phyloP scores from a whole-genome alignment of 129 eudicot genomes.

The Erigeron canadensis region DNA sequence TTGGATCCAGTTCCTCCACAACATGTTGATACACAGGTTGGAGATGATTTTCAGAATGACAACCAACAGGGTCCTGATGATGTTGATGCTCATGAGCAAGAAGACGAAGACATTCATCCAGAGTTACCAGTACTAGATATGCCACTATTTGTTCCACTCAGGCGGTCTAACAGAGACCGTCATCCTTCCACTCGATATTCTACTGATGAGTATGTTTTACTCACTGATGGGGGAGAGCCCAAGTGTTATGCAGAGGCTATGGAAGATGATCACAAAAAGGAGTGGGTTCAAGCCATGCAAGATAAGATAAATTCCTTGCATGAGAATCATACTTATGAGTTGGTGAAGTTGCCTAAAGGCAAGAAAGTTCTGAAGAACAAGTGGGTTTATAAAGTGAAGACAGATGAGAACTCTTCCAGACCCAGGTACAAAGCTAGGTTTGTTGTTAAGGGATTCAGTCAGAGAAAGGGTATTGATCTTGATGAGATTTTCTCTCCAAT shows the following conservation, averaged over 20 bases:
- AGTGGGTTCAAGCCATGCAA: constrained; percentile 4
- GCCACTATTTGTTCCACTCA: constrained; percentile 3
- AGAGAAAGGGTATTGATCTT: too few species aligned
- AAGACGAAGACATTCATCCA: neutral
- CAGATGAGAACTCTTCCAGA: too few species aligned
- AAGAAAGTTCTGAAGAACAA: neutral
- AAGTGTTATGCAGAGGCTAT: neutral
- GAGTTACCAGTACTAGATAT: neutral
- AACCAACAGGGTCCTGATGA: too few species aligned
- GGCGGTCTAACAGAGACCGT: constrained; percentile 2
- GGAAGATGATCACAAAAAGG: neutral
- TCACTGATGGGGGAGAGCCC: neutral
- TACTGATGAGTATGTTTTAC: too few species aligned
- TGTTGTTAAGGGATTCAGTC: too few species aligned
- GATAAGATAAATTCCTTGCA: neutral
- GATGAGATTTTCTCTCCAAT: too few species aligned
- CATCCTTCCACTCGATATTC: neutral
- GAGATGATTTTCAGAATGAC: too few species aligned
- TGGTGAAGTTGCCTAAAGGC: neutral
- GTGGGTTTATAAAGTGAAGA: neutral
- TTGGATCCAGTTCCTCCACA: too few species aligned
- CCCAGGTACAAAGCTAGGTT: too few species aligned
- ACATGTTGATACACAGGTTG: too few species aligned
- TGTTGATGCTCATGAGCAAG: neutral
- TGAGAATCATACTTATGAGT: neutral